A percentile compares a stretch with the other conserved stretches of the same genome.
These are phyloP conservation scores for Penicillium sp. DNA, from an alignment of 2,329 filamentous ascomycete genomes.

Conservation along the genomic window DNA sequence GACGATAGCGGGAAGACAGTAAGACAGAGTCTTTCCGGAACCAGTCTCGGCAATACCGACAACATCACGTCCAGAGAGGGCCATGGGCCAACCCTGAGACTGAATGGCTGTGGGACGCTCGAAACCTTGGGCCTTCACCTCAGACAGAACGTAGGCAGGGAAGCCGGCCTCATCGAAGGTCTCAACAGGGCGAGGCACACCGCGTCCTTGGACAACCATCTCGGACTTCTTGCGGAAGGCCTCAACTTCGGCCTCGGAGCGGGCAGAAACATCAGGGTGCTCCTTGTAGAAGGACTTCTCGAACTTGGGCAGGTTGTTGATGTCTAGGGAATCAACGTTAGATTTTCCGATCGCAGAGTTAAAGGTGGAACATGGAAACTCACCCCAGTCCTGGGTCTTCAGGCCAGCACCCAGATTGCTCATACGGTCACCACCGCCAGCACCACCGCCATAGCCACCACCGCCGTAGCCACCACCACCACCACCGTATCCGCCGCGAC, in stretches of 20 bases:
- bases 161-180: constrained; percentile 98
- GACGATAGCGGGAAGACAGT: constrained; percentile 95
- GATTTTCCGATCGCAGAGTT: constrained; percentile 10
- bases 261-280: constrained; percentile 67
- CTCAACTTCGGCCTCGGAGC: constrained; percentile 73
- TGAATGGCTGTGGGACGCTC: constrained; percentile 90
- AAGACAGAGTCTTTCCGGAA: constrained; percentile 97
- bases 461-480: constrained; percentile 28
- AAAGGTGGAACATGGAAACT: constrained; percentile 34
- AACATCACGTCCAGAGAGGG: constrained; percentile 92
- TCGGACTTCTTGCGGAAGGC: constrained; percentile 79
- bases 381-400: constrained; percentile 85
- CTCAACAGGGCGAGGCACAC: constrained; percentile 90
- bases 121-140: constrained; percentile 98
- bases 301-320: constrained; percentile 80
- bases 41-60: constrained; percentile 99
- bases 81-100: constrained; percentile 98
- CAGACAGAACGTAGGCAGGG: constrained; percentile 93
- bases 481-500: constrained; percentile 28
- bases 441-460: constrained; percentile 44
- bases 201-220: constrained; percentile 72
- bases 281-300: constrained; percentile 99
- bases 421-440: constrained; percentile 87
- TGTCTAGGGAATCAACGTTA: constrained; percentile 52
- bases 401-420: constrained; percentile 79